Conservation (phyloP, 2,329 filamentous ascomycete genomes). For the Exophiala aquamarina region DNA sequence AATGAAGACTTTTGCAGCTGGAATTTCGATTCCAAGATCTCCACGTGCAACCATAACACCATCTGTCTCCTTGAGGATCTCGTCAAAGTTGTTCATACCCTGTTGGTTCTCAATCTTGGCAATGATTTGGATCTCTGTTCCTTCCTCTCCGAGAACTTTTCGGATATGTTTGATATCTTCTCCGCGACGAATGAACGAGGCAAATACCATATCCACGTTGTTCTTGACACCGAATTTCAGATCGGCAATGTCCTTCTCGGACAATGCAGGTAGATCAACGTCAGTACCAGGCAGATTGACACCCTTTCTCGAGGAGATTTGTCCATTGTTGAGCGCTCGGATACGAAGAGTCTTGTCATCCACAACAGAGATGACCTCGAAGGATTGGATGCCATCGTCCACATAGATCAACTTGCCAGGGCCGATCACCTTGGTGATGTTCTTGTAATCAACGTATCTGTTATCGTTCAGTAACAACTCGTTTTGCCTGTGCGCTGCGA, state of each 20-base stretch:
- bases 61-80: conserved; percentile 93
- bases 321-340: conserved; percentile 92
- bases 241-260: conserved; percentile 96
- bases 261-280: conserved; percentile 94
- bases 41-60: conserved; percentile 99
- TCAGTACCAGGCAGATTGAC: conserved; percentile 99
- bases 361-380: conserved; percentile 83
- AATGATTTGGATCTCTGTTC: conserved; percentile 98
- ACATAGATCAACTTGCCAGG: conserved; percentile 94
- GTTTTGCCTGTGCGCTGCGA: background rate
- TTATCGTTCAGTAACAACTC: conserved; percentile 6
- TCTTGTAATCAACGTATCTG: conserved; percentile 98
- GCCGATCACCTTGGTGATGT: conserved; percentile 98
- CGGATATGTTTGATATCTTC: conserved; percentile 94
- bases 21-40: conserved; percentile 97
- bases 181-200: conserved; percentile 93
- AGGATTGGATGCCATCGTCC: conserved; percentile 95
- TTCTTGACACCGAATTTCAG: conserved; percentile 97
- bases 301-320: conserved; percentile 98
- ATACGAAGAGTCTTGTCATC: conserved; percentile 87
- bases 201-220: conserved; percentile 98
- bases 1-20: conserved; percentile 96
- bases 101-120: conserved; percentile 99
- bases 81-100: conserved; percentile 98
- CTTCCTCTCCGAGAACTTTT: conserved; percentile 82